Evolutionary conservation across 106 monocot species (phyloP).

Genomic region (Triglochin maritima): DNA sequence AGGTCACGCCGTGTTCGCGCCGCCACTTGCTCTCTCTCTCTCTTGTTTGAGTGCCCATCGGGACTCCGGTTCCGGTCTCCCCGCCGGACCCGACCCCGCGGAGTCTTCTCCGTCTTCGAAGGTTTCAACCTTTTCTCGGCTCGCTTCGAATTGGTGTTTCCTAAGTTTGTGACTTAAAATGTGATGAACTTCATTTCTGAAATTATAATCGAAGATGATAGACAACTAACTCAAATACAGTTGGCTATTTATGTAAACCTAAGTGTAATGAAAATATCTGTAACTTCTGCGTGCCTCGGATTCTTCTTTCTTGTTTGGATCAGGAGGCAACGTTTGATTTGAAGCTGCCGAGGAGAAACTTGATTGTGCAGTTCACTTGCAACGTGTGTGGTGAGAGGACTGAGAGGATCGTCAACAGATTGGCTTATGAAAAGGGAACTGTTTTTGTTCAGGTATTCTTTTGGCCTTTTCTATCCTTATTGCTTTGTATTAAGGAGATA

Average conservation of each 20-base stretch:
- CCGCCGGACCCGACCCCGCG: not conserved
- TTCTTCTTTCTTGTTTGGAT: not conserved
- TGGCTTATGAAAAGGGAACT: constrained; percentile 23
- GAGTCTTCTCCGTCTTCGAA: not conserved
- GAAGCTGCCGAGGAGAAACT: constrained; percentile 18
- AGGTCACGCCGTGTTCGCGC: not conserved
- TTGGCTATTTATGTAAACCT: not conserved
- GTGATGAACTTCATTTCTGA: not conserved
- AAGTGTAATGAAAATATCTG: not conserved
- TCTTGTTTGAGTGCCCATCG: not conserved
- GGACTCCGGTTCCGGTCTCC: not conserved
- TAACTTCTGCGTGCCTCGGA: not conserved
- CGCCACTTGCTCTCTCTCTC: not conserved
- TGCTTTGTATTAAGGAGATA: not conserved
- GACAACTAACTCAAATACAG: not conserved
- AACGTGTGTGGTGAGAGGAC: constrained; percentile 23
- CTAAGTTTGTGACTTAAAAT: not conserved
- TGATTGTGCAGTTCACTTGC: constrained; percentile 24
- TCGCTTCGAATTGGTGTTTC: not conserved
- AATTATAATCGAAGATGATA: not conserved
- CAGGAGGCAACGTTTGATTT: constrained; percentile 14
- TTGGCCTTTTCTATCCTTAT: not conserved
- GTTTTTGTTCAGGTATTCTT: constrained; percentile 26
- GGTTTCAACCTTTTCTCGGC: not conserved
- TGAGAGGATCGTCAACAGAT: constrained; percentile 15